Evolutionary conservation across 2,329 filamentous ascomycete species (phyloP).

Genomic region (Huntiella bhutanensis): DNA sequence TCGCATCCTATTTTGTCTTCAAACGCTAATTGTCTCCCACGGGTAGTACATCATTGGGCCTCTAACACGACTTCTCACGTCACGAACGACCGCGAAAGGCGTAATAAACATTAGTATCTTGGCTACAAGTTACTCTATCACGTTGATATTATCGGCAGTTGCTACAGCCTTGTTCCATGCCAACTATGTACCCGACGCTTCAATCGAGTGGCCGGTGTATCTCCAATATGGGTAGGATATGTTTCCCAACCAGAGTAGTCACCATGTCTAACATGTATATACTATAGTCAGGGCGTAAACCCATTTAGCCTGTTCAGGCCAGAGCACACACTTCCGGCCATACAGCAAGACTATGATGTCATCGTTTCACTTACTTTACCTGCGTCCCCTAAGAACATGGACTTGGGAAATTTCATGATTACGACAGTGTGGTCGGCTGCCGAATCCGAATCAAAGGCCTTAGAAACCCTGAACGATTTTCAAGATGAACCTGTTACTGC

Average conservation of each 20-base stretch:
- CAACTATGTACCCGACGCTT: slow-evolving; percentile 35
- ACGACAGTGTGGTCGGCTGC: slow-evolving; percentile 29
- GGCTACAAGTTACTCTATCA: slow-evolving; percentile 20
- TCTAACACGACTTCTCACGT: slow-evolving; percentile 19
- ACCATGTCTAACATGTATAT: background rate
- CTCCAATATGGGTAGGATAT: slow-evolving; percentile 37
- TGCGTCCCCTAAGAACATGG: slow-evolving; percentile 54
- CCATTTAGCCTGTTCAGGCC: slow-evolving; percentile 34
- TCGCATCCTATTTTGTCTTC: too few species aligned
- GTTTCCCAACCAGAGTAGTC: background rate
- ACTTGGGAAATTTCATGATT: slow-evolving; percentile 87
- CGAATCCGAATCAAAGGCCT: background rate
- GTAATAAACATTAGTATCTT: slow-evolving; percentile 30
- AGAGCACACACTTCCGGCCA: slow-evolving; percentile 34
- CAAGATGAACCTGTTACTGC: background rate
- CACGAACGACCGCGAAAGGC: slow-evolving; percentile 30
- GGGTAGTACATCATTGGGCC: background rate
- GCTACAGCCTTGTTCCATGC: slow-evolving; percentile 36
- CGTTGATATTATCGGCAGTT: slow-evolving; percentile 28
- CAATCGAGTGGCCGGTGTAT: slow-evolving; percentile 32
- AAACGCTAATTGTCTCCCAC: too few species aligned
- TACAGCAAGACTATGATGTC: slow-evolving; percentile 71
- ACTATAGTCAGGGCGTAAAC: slow-evolving; percentile 26
- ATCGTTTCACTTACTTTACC: slow-evolving; percentile 58
- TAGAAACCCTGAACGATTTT: background rate